Conservation (phyloP, 192 early-diverging fungal genomes). For the Coemansia sp. region DNA sequence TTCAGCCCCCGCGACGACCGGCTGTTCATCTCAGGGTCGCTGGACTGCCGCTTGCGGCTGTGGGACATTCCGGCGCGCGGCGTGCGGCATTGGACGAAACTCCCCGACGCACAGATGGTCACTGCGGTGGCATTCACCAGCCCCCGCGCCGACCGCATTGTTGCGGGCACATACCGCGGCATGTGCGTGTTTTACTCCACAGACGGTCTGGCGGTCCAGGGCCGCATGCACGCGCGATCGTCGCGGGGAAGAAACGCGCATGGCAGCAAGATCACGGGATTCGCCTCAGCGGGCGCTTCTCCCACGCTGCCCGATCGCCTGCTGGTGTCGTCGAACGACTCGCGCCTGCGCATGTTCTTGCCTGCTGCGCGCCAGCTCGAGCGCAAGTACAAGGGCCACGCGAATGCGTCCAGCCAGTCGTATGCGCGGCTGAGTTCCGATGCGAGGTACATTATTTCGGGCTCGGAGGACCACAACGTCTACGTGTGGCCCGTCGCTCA, state of each 20-base stretch:
- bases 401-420: slow-evolving; percentile 71
- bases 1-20: slow-evolving; percentile 87
- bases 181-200: slow-evolving; percentile 83
- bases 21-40: slow-evolving; percentile 76
- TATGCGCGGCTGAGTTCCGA: slow-evolving; percentile 76
- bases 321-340: slow-evolving; percentile 75
- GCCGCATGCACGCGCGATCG: slow-evolving; percentile 74
- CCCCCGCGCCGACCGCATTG: slow-evolving; percentile 66
- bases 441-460: slow-evolving; percentile 78
- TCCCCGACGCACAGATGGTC: slow-evolving; percentile 68
- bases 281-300: slow-evolving; percentile 44
- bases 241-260: slow-evolving; percentile 61
- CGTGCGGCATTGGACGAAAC: slow-evolving; percentile 75
- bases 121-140: slow-evolving; percentile 79
- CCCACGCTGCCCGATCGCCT: slow-evolving; percentile 47
- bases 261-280: slow-evolving; percentile 81
- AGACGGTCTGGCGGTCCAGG: slow-evolving; percentile 76
- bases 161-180: slow-evolving; percentile 77
- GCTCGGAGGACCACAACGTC: slow-evolving; percentile 76
- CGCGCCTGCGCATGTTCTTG: slow-evolving; percentile 76
- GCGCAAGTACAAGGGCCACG: slow-evolving; percentile 80
- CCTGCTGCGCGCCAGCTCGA: slow-evolving; percentile 74
- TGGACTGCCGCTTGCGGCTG: slow-evolving; percentile 76
- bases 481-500: slow-evolving; percentile 67
- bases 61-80: slow-evolving; percentile 83